phyloP scores from a whole-genome alignment of 129 eudicot species.

The Escallonia herrerae region DNA sequence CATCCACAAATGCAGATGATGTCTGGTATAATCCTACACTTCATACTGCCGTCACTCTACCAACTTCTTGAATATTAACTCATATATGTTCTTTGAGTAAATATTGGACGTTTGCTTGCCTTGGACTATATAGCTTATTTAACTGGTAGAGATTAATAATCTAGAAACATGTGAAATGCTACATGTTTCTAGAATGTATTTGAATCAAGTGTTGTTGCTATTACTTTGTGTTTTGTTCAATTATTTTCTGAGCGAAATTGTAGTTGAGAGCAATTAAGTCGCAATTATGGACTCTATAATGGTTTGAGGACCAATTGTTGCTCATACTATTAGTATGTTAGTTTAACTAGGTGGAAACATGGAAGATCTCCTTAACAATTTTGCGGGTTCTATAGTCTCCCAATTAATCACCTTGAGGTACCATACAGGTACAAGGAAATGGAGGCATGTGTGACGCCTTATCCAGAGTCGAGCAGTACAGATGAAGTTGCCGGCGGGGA shows the following conservation, averaged over 20 bases:
- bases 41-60: not conserved
- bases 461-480: constrained; percentile 29
- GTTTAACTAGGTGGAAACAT: not conserved
- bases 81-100: too few relatives aligned
- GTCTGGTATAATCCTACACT: constrained; percentile 18
- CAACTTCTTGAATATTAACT: not conserved
- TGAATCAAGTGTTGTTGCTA: too few relatives aligned
- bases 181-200: too few relatives aligned
- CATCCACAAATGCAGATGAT: constrained; percentile 10
- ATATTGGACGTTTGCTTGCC: too few relatives aligned
- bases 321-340: not conserved
- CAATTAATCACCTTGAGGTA: not conserved
- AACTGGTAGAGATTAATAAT: too few relatives aligned
- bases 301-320: not conserved
- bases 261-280: too few relatives aligned
- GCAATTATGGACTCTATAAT: too few relatives aligned
- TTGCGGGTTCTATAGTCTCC: not conserved
- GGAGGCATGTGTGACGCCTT: constrained; percentile 57
- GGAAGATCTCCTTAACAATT: not conserved
- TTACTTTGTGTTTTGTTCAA: too few relatives aligned
- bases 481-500: constrained; percentile 62
- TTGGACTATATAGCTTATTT: too few relatives aligned
- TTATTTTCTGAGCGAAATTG: too few relatives aligned
- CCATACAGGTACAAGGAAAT: constrained; percentile 48
- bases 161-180: too few relatives aligned